These are phyloP conservation scores for Tetrahymena borealis DNA, from an alignment of 73 alveolate genomes.

Conservation along the genomic window DNA sequence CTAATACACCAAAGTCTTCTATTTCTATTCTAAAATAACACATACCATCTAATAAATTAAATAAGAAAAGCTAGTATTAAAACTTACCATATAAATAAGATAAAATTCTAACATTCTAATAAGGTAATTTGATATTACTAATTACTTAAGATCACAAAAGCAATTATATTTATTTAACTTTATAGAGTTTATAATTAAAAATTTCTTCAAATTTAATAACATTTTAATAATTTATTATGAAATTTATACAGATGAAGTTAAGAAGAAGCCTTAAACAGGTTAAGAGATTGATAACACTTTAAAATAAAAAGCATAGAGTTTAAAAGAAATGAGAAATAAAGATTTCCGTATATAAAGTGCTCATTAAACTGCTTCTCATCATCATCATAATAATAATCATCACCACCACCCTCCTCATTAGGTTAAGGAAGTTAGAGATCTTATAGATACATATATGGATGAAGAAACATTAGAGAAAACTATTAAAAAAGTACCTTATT, in stretches of 20 bases:
- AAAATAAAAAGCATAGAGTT: neutral
- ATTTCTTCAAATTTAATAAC: neutral
- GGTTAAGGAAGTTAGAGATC: neutral
- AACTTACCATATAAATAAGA: no score
- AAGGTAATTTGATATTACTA: no score
- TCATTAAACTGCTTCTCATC: neutral
- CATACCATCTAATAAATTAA: no score
- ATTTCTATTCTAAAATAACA: no score
- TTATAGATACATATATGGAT: neutral
- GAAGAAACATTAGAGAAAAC: neutral
- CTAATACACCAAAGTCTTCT: no score
- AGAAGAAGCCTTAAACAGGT: neutral
- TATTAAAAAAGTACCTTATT: neutral
- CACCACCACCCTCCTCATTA: no score
- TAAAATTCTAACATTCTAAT: no score
- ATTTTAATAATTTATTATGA: neutral
- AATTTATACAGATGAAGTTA: neutral
- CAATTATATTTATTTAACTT: no score
- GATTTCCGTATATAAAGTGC: neutral
- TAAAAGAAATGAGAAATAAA: neutral
- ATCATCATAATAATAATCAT: no score
- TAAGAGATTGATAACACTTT: neutral
- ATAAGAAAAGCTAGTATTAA: no score
- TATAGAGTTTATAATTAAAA: no score
- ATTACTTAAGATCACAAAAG: no score